These are phyloP conservation scores for Pirum gemmata DNA, from an alignment of 78 protist species.

Conservation along the genomic window DNA sequence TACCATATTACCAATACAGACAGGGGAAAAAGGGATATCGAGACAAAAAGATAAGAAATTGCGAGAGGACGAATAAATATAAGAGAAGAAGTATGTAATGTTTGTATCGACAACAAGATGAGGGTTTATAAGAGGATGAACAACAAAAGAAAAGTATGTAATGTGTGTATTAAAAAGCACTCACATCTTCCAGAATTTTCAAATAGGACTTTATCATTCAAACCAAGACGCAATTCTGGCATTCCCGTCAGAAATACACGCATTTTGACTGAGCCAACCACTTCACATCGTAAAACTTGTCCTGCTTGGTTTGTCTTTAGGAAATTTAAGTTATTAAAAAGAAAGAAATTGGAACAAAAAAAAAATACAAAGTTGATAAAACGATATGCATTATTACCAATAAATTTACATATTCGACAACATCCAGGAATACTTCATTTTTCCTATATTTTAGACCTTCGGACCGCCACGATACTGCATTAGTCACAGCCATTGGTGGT, in stretches of 20 bases:
- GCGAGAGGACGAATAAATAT: no score
- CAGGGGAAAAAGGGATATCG: no score
- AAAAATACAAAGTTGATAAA: neutral
- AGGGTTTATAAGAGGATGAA: no score
- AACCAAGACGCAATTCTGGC: conserved; percentile 95
- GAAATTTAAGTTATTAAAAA: neutral
- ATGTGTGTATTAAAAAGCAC: no score
- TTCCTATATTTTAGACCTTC: conserved; percentile 84
- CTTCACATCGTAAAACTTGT: conserved; percentile 78
- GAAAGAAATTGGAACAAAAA: neutral
- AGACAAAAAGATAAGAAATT: no score
- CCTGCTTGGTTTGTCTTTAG: conserved; percentile 64
- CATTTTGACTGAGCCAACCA: conserved; percentile 88
- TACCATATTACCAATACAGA: no score
- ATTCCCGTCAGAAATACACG: conserved; percentile 83
- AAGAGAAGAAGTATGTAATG: no score
- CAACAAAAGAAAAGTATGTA: no score
- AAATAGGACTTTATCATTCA: conserved; percentile 86
- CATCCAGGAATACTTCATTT: conserved; percentile 93
- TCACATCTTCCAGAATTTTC: conserved; percentile 67
- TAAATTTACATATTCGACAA: conserved; percentile 68
- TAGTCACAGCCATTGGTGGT: conserved; percentile 62
- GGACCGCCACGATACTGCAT: conserved; percentile 71
- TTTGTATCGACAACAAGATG: no score
- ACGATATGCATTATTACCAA: conserved; percentile 38